Conservation (phyloP, 2,329 filamentous ascomycete genomes). For the Penicillium sp. region DNA sequence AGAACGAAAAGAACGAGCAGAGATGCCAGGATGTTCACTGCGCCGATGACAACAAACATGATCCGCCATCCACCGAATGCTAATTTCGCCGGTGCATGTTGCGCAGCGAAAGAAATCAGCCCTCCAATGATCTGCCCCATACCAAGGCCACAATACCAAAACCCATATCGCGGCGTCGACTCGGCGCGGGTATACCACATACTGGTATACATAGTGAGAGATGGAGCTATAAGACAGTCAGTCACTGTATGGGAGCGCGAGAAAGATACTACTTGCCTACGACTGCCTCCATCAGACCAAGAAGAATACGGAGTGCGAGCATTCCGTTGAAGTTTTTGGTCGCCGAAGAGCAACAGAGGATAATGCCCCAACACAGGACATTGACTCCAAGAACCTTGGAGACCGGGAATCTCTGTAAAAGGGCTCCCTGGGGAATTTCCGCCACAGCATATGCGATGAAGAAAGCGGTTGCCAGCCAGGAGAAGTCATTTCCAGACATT, state of each 20-base stretch:
- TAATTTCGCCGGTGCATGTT: constrained; percentile 27
- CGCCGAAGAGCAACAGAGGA: constrained; percentile 46
- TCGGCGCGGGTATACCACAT: constrained; percentile 34
- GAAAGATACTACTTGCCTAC: constrained; percentile 21
- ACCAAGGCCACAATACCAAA: constrained; percentile 37
- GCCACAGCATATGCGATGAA: constrained; percentile 65
- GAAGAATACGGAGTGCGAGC: constrained; percentile 60
- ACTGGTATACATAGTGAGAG: constrained; percentile 33
- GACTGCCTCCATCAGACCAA: constrained; percentile 56
- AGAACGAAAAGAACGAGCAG: constrained; percentile 28
- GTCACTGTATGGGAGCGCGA: background rate
- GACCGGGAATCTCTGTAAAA: constrained; percentile 64
- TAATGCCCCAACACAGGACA: constrained; percentile 62
- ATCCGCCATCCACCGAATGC: constrained; percentile 31
- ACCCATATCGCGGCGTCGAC: constrained; percentile 31
- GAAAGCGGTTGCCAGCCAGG: constrained; percentile 64
- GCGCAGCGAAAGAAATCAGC: constrained; percentile 33
- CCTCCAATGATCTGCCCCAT: constrained; percentile 35
- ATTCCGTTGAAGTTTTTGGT: constrained; percentile 57
- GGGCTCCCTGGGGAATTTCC: constrained; percentile 65
- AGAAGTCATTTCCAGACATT: constrained; percentile 64
- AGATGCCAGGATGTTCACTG: constrained; percentile 26
- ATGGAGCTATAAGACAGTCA: constrained; percentile 18
- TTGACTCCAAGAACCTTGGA: constrained; percentile 66
- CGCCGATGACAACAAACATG: constrained; percentile 35